phyloP scores from a whole-genome alignment of 2,329 filamentous ascomycete genomes.

The Microascus cirrosus region DNA sequence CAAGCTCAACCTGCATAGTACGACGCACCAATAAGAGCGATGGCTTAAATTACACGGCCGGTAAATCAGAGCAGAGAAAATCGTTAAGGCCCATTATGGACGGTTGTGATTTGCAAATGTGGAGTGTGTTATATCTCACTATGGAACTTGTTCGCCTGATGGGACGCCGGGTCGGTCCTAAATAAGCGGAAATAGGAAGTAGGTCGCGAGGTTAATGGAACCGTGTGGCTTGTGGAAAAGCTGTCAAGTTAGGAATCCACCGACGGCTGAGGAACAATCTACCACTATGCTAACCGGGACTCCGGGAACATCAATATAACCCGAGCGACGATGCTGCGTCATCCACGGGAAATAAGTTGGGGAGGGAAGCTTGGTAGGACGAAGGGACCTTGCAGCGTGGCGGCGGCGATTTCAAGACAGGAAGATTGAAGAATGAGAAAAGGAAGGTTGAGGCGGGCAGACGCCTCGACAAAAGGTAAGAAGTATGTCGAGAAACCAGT shows the following conservation, averaged over 20 bases:
- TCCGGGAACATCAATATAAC: neutral
- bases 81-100: neutral
- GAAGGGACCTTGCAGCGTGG: constrained; percentile 4
- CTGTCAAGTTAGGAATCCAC: neutral
- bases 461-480: neutral
- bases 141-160: neutral
- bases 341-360: neutral
- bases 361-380: neutral
- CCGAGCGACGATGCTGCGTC: neutral
- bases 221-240: neutral
- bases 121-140: neutral
- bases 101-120: neutral
- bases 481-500: neutral
- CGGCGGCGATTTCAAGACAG: neutral
- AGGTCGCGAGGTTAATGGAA: neutral
- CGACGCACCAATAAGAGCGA: neutral
- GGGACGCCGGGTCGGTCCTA: neutral
- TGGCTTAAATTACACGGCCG: neutral
- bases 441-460: neutral
- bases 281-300: constrained; percentile 1
- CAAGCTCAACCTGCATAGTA: neutral
- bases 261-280: neutral
- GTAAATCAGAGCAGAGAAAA: constrained; percentile 1
- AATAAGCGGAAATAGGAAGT: neutral
- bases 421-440: neutral